phyloP scores from a whole-genome alignment of 208 protist genomes.

The Leishmania amazonensis region DNA sequence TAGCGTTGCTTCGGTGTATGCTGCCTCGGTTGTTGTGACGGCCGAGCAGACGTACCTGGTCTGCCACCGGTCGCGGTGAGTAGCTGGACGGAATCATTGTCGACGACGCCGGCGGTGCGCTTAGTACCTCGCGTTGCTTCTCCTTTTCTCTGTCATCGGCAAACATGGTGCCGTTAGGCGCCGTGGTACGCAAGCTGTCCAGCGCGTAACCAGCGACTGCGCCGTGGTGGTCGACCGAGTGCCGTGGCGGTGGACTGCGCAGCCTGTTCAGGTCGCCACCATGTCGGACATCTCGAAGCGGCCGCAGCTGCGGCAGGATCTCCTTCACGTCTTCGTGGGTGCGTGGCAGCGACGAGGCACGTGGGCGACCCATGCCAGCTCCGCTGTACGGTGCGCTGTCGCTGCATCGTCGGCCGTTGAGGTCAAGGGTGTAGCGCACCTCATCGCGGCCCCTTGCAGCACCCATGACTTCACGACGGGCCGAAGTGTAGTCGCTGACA shows the following conservation, averaged over 20 bases:
- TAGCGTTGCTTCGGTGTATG: not conserved
- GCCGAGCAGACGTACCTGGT: slow-evolving; percentile 1
- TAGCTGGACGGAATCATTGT: not conserved
- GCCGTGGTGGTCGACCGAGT: not conserved
- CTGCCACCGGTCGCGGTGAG: slow-evolving; percentile 5
- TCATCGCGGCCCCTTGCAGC: not conserved
- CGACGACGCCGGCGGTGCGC: not conserved
- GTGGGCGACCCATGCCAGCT: slow-evolving; percentile 6
- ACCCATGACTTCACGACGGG: not conserved
- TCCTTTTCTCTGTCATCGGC: not conserved
- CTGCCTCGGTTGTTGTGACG: not conserved
- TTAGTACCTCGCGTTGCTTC: not conserved
- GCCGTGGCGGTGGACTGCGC: slow-evolving; percentile 3
- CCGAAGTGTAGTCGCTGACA: not conserved
- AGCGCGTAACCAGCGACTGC: not conserved
- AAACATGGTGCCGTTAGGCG: not conserved
- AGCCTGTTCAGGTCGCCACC: not conserved
- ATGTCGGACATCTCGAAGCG: slow-evolving; percentile 8
- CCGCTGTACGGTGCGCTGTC: not conserved
- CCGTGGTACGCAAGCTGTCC: not conserved
- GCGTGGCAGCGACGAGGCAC: slow-evolving; percentile 23
- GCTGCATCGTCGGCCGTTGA: not conserved
- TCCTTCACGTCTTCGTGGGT: slow-evolving; percentile 24
- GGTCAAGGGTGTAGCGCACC: not conserved
- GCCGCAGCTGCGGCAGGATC: slow-evolving; percentile 19